Conservation (phyloP, 192 early-diverging fungal species). For the Spizellomyces sp. region DNA sequence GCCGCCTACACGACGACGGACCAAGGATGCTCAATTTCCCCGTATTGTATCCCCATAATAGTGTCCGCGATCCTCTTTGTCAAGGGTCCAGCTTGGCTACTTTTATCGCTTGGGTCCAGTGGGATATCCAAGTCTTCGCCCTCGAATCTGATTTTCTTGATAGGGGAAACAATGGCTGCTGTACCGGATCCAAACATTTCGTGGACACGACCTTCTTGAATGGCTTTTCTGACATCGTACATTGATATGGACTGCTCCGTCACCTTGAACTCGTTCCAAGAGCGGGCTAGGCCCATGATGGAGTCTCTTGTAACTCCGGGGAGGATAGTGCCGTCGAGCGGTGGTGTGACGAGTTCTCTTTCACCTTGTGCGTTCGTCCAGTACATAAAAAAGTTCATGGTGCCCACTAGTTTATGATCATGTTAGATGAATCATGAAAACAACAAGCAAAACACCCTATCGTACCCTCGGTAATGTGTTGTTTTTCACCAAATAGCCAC, state of each 20-base stretch:
- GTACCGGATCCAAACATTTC: constrained; percentile 97
- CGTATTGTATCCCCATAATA: constrained; percentile 94
- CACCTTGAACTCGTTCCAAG: constrained; percentile 90
- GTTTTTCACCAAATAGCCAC: constrained; percentile 89
- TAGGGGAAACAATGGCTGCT: constrained; percentile 92
- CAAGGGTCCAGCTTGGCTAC: constrained; percentile 81
- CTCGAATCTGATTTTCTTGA: constrained; percentile 82
- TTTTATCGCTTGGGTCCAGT: constrained; percentile 78
- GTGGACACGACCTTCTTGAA: constrained; percentile 75
- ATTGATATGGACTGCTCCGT: constrained; percentile 82
- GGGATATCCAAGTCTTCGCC: constrained; percentile 82
- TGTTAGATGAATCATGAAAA: no score
- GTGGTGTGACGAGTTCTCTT: constrained; percentile 85
- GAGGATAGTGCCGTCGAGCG: constrained; percentile 91
- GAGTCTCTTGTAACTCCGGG: constrained; percentile 96
- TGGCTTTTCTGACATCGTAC: constrained; percentile 72
- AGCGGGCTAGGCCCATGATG: constrained; percentile 73
- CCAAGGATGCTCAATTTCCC: constrained; percentile 83
- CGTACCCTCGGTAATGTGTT: constrained; percentile 75
- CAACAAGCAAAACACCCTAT: constrained; percentile 20
- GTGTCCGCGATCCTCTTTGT: constrained; percentile 80
- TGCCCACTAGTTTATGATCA: constrained; percentile 65
- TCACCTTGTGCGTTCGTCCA: constrained; percentile 85
- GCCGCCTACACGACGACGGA: constrained; percentile 74
- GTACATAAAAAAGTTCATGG: constrained; percentile 94